These are phyloP conservation scores for Fimicolochytrium jonesii DNA, from an alignment of 192 early-diverging fungal species.

Conservation along the genomic window DNA sequence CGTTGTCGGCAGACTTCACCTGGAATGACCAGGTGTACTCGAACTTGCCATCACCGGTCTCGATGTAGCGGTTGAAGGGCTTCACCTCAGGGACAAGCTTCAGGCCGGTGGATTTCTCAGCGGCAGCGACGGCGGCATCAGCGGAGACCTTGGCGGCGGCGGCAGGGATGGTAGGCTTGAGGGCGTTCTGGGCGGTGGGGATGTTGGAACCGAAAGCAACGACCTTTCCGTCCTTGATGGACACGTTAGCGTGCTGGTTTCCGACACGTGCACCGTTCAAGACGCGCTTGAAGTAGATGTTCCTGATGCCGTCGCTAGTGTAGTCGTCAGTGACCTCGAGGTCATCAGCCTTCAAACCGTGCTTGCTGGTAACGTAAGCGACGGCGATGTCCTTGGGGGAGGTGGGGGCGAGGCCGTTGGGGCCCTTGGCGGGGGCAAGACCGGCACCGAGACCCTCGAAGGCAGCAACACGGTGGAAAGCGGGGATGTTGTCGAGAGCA, in stretches of 20 bases:
- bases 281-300: conserved; percentile 12
- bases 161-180: not conserved
- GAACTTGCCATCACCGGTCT: conserved; percentile 8
- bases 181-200: not conserved
- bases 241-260: conserved; percentile 10
- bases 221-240: conserved; percentile 20
- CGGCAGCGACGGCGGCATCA: not conserved
- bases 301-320: conserved; percentile 2
- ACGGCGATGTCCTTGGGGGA: conserved; percentile 5
- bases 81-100: not conserved
- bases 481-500: not conserved
- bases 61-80: conserved; percentile 4
- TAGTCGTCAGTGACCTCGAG: conserved; percentile 19
- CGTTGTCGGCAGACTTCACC: not conserved
- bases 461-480: not conserved
- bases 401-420: not conserved
- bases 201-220: conserved; percentile 4
- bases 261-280: conserved; percentile 10
- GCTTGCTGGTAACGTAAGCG: not conserved
- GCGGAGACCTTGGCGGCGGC: not conserved
- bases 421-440: not conserved
- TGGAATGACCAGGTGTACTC: conserved; percentile 19
- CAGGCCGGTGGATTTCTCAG: conserved; percentile 5
- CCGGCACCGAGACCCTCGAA: not conserved
- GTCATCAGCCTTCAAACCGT: not conserved